A percentile compares a stretch with the other conserved stretches of the same genome.
Conservation (phyloP, 257 asterid species). For the Fraxinus cuspidata region DNA sequence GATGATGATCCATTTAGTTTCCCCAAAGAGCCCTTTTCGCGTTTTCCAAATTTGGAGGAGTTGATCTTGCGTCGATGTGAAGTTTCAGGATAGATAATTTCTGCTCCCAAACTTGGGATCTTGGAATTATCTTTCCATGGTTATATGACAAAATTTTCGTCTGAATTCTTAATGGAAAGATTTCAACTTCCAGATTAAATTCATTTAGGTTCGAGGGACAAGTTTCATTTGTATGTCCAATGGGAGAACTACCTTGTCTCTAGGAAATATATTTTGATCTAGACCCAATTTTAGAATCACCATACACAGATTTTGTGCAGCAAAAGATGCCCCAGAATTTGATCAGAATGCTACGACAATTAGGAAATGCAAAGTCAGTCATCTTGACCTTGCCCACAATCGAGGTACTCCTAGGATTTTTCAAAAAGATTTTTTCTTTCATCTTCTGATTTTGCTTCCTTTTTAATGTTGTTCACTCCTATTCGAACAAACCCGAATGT, state of each 20-base stretch:
- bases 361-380: constrained; percentile 31
- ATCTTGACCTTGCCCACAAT: constrained; percentile 24
- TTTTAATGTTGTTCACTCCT: no score
- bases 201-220: constrained; percentile 24
- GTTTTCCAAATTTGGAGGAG: constrained; percentile 28
- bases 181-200: constrained; percentile 15
- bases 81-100: constrained; percentile 18
- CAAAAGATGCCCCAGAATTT: constrained; percentile 21
- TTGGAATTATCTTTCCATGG: constrained; percentile 20
- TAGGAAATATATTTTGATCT: constrained; percentile 17
- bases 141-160: neutral
- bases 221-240: constrained; percentile 9
- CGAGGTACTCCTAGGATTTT: constrained; percentile 17
- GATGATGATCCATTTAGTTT: constrained; percentile 11
- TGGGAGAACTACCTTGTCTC: constrained; percentile 12
- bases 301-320: constrained; percentile 6
- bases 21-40: constrained; percentile 31
- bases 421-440: neutral
- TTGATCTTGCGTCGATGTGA: constrained; percentile 23
- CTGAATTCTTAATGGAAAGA: constrained; percentile 1
- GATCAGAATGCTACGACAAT: constrained; percentile 19
- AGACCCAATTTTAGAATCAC: neutral
- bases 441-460: neutral
- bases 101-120: constrained; percentile 28
- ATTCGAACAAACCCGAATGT: no score